Evolutionary conservation across 2,329 filamentous ascomycete genomes (phyloP), one percentile per base, ranked within the genome.

Genomic region (Sporothrix pseudoabietina): DNA sequence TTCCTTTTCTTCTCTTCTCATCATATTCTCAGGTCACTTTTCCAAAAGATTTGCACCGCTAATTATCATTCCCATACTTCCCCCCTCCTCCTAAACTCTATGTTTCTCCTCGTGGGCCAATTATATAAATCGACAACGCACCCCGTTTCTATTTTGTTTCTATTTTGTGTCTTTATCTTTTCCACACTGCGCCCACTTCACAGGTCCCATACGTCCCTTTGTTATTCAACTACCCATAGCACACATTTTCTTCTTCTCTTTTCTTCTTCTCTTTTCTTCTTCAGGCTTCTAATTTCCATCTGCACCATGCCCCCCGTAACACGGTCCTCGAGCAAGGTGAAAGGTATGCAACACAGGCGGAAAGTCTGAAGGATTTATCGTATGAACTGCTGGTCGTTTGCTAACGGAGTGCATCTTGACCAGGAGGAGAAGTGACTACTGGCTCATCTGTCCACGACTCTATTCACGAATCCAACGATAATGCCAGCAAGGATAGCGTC

Each of bases 281-380:
- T 49, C 47, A 49, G 19, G 19, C 47, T 16, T 19, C 10, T 12
- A 49, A 19, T 49, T 49, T 49, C 47, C 47, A 49, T 19, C 47
- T 49, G 47, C 47, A 49, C 47, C 12, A 49, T 49, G 47, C 9
- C 47, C 47, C 47, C 47, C 47, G 19, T 49, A 49, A 49, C 47
- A 49, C 10, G 47, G 47, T 49, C 47, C 47, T 49, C 47, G 14
- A 49, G 47, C 54, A 57, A 57, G 54, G 12, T 30, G 54, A 22
- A 26, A 57, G 54, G 54, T 57, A 57, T 57, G 54, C n/a, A 57
- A 22, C 54, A 49, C 47, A 49, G 47, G 54, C 54, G n/a, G 54
- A 57, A 19, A 57, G 47, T 49, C 47, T 49, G 47, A 49, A 49
- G 47, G 47, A 49, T 49, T 10, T 49, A 16, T 49, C 47, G 47